Evolutionary conservation across 2,329 filamentous ascomycete species (phyloP).

Genomic region (Ascocoryne sarcoides): DNA sequence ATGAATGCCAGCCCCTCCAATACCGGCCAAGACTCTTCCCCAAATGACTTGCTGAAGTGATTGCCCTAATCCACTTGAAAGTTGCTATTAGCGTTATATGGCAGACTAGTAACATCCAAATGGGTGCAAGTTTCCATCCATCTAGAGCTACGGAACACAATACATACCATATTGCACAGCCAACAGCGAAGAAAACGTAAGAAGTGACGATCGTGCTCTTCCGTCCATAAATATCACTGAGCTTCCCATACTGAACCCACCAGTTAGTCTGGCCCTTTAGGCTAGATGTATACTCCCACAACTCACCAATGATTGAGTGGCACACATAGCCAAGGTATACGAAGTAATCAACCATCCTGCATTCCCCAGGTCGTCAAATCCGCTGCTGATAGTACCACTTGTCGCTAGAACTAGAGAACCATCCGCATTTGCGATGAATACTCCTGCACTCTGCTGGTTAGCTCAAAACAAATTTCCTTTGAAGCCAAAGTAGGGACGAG

Average conservation of each 20-base stretch:
- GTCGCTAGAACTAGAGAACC: constrained; percentile 56
- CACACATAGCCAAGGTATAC: constrained; percentile 43
- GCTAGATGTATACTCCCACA: no score
- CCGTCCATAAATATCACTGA: constrained; percentile 49
- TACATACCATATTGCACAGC: constrained; percentile 34
- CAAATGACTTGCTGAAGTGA: constrained; percentile 41
- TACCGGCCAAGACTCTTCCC: constrained; percentile 43
- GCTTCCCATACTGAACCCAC: constrained; percentile 31
- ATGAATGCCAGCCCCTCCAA: constrained; percentile 42
- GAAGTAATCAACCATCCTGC: constrained; percentile 49
- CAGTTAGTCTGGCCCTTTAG: no score
- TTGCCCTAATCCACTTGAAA: constrained; percentile 33
- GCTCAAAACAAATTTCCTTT: no score
- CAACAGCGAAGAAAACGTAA: constrained; percentile 41
- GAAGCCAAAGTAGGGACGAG: background rate
- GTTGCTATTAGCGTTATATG: constrained; percentile 11
- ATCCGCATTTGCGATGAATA: constrained; percentile 58
- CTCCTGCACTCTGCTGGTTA: constrained; percentile 36
- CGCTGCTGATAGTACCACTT: constrained; percentile 49
- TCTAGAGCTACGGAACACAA: no score
- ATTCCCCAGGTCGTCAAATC: constrained; percentile 47
- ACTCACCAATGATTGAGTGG: constrained; percentile 42
- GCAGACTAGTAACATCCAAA: background rate
- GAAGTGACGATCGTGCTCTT: constrained; percentile 39
- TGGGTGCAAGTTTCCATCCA: no score